phyloP scores from a whole-genome alignment of 2,329 filamentous ascomycete genomes.

The Fusarium papillatum region DNA sequence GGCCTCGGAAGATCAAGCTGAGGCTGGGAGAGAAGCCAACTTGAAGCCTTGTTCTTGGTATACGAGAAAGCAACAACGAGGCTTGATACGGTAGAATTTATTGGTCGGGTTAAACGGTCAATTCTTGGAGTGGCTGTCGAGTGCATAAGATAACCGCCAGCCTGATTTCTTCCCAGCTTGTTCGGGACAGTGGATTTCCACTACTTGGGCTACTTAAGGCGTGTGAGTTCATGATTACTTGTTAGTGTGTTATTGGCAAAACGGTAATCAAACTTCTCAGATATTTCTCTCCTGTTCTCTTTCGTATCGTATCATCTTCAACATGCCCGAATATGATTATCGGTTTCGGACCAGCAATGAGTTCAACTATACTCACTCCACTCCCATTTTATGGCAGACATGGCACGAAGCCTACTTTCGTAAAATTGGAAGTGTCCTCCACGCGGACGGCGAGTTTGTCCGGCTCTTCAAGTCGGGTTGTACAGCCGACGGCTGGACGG shows the following conservation, averaged over 20 bases:
- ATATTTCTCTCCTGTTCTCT: neutral
- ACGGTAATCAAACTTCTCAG: neutral
- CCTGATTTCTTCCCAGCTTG: neutral
- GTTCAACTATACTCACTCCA: neutral
- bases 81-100: neutral
- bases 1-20: neutral
- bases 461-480: neutral
- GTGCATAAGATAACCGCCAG: neutral
- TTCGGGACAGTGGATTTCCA: neutral
- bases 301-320: neutral
- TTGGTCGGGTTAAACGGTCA: neutral
- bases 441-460: neutral
- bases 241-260: neutral
- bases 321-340: neutral
- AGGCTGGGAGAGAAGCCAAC: neutral
- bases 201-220: neutral
- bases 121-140: neutral
- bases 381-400: neutral
- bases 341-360: neutral
- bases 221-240: neutral
- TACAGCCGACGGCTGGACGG: neutral
- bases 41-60: neutral
- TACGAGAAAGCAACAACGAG: neutral
- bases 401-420: conserved; percentile 10
- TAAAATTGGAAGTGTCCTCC: neutral